phyloP scores from a whole-genome alignment of 352 stramenopile genomes.

The Nothophytophthora sp. region DNA sequence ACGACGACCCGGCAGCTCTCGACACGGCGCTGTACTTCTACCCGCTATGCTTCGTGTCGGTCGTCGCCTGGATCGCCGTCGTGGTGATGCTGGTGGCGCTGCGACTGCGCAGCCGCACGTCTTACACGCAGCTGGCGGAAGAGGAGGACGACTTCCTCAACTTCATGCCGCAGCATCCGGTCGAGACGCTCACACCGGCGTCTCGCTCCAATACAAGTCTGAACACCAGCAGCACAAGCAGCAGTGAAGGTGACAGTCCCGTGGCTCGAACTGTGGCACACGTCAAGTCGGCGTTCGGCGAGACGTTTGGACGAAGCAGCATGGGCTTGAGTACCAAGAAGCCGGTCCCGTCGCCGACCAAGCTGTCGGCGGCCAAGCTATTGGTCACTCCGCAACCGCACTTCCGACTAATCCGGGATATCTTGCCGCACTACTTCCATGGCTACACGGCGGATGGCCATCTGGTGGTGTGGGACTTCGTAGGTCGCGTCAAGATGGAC shows the following conservation, averaged over 20 bases:
- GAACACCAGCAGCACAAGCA: slow-evolving; percentile 36
- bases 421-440: slow-evolving; percentile 79
- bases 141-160: slow-evolving; percentile 51
- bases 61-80: slow-evolving; percentile 67
- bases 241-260: slow-evolving; percentile 27
- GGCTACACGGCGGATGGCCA: slow-evolving; percentile 70
- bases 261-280: slow-evolving; percentile 42
- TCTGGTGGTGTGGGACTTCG: slow-evolving; percentile 77
- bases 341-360: slow-evolving; percentile 22
- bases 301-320: slow-evolving; percentile 52
- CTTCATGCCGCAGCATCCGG: slow-evolving; percentile 44
- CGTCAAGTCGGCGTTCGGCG: slow-evolving; percentile 71
- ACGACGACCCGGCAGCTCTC: slow-evolving; percentile 29
- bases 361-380: slow-evolving; percentile 34
- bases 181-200: slow-evolving; percentile 18
- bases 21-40: slow-evolving; percentile 76
- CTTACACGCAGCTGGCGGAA: slow-evolving; percentile 71
- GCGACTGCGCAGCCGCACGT: slow-evolving; percentile 55
- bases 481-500: slow-evolving; percentile 82
- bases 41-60: slow-evolving; percentile 73
- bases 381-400: slow-evolving; percentile 62
- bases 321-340: slow-evolving; percentile 52
- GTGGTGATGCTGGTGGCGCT: slow-evolving; percentile 70
- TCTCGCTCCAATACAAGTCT: slow-evolving; percentile 26
- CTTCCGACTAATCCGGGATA: slow-evolving; percentile 67